Base-by-base conservation (phyloP, 2,329 filamentous ascomycete genomes). In the Fusarium sp. region DNA sequence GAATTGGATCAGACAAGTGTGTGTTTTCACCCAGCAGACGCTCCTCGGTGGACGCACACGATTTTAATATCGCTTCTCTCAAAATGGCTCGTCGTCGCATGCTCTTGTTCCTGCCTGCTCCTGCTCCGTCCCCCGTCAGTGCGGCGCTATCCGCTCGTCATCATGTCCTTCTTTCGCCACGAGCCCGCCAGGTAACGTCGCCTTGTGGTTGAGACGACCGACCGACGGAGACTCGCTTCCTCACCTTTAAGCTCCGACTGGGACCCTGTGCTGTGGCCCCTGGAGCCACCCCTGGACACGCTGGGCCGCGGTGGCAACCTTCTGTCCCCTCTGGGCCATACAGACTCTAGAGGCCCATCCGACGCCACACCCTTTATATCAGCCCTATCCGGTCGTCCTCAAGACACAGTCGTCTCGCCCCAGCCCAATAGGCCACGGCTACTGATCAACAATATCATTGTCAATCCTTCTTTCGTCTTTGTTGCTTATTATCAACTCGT, bases 11-110 rank as follows among this genome's bases (percentile, higher is more conserved):
- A 76, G 73, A 76, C 76, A 77, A 69, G 70, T 75, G 67, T 72
- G 46, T 53, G 46, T 76, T 72, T 73, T 73, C 70, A 76, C 75
- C 44, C 75, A 78, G 69, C 72, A 73, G 27, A 69, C 64, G 58
- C 58, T 66, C 64, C 69, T 72, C 70, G 67, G 72, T 64, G 72
- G 73, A 77, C 78, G 76, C 79, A 78, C 77, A 78, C 70, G 75
- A 57, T 73, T 76, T 77, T 74, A 71, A 69, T 71, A 56, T 73
- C 53, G 22, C 49, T 76, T 75, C 63, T 68, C 73, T 79, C 79
- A 80, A 80, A 81, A 80, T 80, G 77, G 72, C 77, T 76, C 77
- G 70, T 57, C 24, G 62, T 78, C 72, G 74, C 76, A 76, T 78
- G 71, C 62, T 66, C 59, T 61, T 69, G 63, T 65, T 72, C 49